Evolutionary conservation across 1,139 yeast genomes (phyloP).

Genomic region (Martiniozyma asiatica): DNA sequence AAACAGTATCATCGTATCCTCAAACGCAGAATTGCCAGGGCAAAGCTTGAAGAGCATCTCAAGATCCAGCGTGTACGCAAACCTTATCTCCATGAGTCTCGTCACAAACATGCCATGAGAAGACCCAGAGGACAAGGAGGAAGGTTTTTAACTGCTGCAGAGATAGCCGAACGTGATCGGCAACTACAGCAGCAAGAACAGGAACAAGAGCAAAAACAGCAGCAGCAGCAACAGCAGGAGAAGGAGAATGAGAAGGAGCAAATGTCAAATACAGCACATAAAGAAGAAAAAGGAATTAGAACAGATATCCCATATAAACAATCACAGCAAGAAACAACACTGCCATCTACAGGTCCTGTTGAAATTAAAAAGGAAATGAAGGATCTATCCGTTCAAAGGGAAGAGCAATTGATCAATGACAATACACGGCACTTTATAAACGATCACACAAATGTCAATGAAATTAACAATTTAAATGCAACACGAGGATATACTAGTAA

Average conservation of each 20-base stretch:
- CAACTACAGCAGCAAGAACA: conserved; percentile 38
- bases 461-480: no score
- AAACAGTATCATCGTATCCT: conserved; percentile 93
- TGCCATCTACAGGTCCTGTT: no score
- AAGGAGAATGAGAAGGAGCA: conserved; percentile 12
- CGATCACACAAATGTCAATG: no score
- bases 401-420: no score
- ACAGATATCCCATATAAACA: no score
- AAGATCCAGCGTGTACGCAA: conserved; percentile 83
- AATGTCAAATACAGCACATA: background rate
- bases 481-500: no score
- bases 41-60: conserved; percentile 79
- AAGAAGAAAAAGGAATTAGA: background rate
- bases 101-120: conserved; percentile 99
- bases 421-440: no score
- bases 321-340: no score
- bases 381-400: no score
- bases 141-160: conserved; percentile 90
- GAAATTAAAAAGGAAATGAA: no score
- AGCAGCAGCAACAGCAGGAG: conserved; percentile 5
- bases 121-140: conserved; percentile 99
- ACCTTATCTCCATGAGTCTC: conserved; percentile 91
- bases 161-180: conserved; percentile 69
- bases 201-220: conserved; percentile 5
- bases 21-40: conserved; percentile 87